Conservation (phyloP, 2,329 filamentous ascomycete genomes). For the Colletotrichum destructivum region DNA sequence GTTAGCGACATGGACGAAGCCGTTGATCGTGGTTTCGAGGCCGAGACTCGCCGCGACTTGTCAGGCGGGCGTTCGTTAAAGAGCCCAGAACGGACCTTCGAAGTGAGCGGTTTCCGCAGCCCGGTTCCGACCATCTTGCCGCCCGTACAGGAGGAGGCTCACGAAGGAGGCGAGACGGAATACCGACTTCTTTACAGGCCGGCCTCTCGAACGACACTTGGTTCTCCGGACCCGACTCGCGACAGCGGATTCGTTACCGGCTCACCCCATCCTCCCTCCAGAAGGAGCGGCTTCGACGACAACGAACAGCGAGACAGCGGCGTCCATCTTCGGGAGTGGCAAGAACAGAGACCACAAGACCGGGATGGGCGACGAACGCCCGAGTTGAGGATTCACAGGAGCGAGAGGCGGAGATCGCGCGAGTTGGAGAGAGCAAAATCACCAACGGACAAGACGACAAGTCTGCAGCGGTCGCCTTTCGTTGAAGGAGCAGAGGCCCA, state of each 20-base stretch:
- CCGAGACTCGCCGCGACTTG: conserved; percentile 48
- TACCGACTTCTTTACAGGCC: conserved; percentile 36
- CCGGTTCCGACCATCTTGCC: conserved; percentile 63
- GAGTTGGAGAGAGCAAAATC: conserved; percentile 36
- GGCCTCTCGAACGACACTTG: conserved; percentile 42
- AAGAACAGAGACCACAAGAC: conserved; percentile 49
- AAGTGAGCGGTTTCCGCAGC: conserved; percentile 55
- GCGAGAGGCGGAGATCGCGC: conserved; percentile 44
- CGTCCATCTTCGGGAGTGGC: conserved; percentile 67
- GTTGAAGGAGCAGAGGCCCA: conserved; percentile 33
- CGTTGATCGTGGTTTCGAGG: conserved; percentile 46
- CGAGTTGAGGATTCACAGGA: conserved; percentile 30
- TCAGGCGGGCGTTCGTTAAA: conserved; percentile 38
- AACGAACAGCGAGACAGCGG: conserved; percentile 68
- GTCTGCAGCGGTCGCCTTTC: conserved; percentile 44
- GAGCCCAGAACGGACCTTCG: conserved; percentile 37
- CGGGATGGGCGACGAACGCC: conserved; percentile 44
- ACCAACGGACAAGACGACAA: conserved; percentile 45
- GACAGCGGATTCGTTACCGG: conserved; percentile 66
- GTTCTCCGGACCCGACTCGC: conserved; percentile 57
- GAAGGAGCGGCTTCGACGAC: conserved; percentile 52
- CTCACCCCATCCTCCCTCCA: conserved; percentile 59
- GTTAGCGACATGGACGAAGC: conserved; percentile 41
- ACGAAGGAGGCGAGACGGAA: conserved; percentile 60
- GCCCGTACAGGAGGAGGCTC: conserved; percentile 67